Percentiles rank a stretch among this genome's conserved stretches.
Conservation (phyloP, 2,329 filamentous ascomycete species). For the Pseudopithomyces maydicus region DNA sequence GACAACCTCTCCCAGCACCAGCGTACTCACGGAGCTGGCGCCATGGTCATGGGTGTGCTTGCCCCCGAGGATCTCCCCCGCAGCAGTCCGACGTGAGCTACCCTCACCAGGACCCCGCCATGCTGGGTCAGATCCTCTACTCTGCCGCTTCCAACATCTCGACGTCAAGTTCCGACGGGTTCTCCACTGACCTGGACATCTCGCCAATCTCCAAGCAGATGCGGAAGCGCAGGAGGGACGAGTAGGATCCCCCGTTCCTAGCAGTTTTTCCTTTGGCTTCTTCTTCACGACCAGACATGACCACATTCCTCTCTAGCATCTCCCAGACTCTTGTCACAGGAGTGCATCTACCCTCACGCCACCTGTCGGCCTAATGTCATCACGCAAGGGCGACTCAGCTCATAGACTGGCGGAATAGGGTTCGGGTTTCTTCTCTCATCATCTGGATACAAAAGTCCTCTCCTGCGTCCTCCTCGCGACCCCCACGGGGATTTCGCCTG, state of each 20-base stretch:
- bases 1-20: slow-evolving; percentile 98
- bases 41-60: slow-evolving; percentile 87
- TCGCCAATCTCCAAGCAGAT: slow-evolving; percentile 50
- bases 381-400: slow-evolving; percentile 37
- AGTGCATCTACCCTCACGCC: slow-evolving; percentile 30
- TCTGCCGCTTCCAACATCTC: slow-evolving; percentile 44
- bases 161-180: slow-evolving; percentile 39
- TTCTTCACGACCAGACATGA: slow-evolving; percentile 43
- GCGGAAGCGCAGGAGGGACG: slow-evolving; percentile 80
- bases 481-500: not conserved
- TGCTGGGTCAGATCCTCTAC: slow-evolving; percentile 47
- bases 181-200: slow-evolving; percentile 44
- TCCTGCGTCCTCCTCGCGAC: not conserved
- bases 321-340: slow-evolving; percentile 32
- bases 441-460: slow-evolving; percentile 32
- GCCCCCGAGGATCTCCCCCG: slow-evolving; percentile 66
- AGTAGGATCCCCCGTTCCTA: slow-evolving; percentile 43
- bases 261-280: slow-evolving; percentile 25
- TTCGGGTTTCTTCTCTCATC: slow-evolving; percentile 15
- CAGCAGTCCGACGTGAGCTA: slow-evolving; percentile 34
- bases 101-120: slow-evolving; percentile 42
- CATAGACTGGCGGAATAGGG: slow-evolving; percentile 38
- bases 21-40: slow-evolving; percentile 87
- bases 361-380: slow-evolving; percentile 39
- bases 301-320: slow-evolving; percentile 12